phyloP scores from a whole-genome alignment of 2,329 filamentous ascomycete genomes.

The Alternaria infectoria region DNA sequence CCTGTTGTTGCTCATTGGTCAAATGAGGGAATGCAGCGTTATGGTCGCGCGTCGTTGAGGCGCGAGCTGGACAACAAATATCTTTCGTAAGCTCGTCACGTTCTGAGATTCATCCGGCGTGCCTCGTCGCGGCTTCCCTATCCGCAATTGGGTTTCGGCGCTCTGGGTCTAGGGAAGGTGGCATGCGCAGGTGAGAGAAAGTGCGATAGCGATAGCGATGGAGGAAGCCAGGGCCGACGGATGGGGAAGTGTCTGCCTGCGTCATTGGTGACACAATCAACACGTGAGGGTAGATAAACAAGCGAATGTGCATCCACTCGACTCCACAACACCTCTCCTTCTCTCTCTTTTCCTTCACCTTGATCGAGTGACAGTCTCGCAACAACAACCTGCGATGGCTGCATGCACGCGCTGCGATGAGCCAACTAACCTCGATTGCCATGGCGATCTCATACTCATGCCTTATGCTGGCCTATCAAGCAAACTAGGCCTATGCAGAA shows the following conservation, averaged over 20 bases:
- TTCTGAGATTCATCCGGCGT: neutral
- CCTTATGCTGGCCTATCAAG: neutral
- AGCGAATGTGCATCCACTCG: neutral
- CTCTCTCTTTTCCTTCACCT: neutral
- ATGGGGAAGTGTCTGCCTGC: neutral
- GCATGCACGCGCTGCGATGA: neutral
- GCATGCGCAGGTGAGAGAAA: neutral
- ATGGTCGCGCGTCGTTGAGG: neutral
- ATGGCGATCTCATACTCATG: rapidly evolving
- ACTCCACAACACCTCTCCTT: neutral
- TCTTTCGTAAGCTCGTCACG: neutral
- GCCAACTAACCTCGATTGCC: neutral
- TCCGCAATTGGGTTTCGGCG: rapidly evolving
- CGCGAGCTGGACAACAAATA: neutral
- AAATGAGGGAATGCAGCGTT: neutral
- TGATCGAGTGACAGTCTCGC: neutral
- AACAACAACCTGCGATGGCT: neutral
- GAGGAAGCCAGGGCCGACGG: neutral
- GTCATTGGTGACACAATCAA: neutral
- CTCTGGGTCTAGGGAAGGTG: no score
- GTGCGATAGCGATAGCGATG: neutral
- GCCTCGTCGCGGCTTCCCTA: neutral
- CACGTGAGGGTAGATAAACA: neutral
- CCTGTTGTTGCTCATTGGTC: neutral
- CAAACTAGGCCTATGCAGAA: neutral